phyloP scores from a whole-genome alignment of 345 rosid species.

The Kernera saxatilis region DNA sequence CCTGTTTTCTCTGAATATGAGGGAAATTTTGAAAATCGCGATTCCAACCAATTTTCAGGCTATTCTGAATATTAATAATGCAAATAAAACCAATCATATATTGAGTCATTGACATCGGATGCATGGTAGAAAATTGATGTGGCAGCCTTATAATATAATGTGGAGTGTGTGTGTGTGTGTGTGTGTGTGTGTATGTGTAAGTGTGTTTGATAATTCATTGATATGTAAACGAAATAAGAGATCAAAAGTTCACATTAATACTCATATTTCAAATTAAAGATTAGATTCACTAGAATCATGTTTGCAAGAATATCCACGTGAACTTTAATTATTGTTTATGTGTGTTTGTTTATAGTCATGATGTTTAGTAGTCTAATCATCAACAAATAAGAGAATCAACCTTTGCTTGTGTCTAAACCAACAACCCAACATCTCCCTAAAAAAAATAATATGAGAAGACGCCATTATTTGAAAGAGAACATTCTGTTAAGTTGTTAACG shows the following conservation, averaged over 20 bases:
- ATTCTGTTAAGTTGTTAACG: background rate
- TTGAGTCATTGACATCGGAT: no score
- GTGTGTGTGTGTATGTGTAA: no score
- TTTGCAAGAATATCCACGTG: background rate
- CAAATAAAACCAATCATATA: no score
- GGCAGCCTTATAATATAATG: no score
- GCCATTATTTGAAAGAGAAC: background rate
- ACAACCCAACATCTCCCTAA: background rate
- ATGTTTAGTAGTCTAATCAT: conserved; percentile 24
- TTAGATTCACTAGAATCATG: background rate
- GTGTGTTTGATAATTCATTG: background rate
- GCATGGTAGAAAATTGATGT: no score
- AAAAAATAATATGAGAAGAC: background rate
- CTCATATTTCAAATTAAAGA: background rate
- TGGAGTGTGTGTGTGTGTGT: no score
- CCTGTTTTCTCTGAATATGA: no score
- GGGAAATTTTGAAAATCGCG: no score
- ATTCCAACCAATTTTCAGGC: no score
- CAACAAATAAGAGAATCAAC: background rate
- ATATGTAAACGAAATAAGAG: background rate
- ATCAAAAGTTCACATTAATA: background rate
- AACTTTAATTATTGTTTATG: background rate
- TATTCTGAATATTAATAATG: no score
- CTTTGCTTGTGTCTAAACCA: conserved; percentile 16
- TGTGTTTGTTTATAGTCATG: conserved; percentile 12